Evolutionary conservation across 1,139 yeast species (phyloP).

Genomic region (Citeromyces hawaiiensis): DNA sequence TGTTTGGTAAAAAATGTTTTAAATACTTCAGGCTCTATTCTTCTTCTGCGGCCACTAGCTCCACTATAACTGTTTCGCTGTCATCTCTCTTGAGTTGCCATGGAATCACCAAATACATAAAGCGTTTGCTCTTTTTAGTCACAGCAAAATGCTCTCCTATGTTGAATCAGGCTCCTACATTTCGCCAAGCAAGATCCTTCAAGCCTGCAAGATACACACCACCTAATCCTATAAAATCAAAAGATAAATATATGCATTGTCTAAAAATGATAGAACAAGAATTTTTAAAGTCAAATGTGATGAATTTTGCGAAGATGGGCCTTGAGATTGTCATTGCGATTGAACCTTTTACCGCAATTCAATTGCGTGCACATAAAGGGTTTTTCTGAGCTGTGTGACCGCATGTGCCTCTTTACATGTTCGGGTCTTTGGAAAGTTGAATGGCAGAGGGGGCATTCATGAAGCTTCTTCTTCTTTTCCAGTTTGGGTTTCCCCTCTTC

Average conservation of each 20-base stretch:
- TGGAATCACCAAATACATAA: no score
- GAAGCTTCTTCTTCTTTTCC: constrained; percentile 47
- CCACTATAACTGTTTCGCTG: no score
- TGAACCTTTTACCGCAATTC: constrained; percentile 70
- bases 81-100: no score
- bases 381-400: constrained; percentile 78
- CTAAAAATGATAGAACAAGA: background rate
- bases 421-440: constrained; percentile 79
- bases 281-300: constrained; percentile 8
- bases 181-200: no score
- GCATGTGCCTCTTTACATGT: constrained; percentile 82
- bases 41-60: no score
- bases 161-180: no score
- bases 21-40: no score
- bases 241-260: background rate
- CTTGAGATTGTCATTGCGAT: constrained; percentile 53
- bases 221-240: no score
- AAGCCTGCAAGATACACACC: no score
- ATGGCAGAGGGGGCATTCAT: constrained; percentile 68
- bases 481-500: constrained; percentile 16
- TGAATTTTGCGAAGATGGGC: constrained; percentile 62
- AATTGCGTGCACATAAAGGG: constrained; percentile 68
- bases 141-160: no score
- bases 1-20: no score
- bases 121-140: no score